Evolutionary conservation across 2,329 filamentous ascomycete genomes (phyloP), one percentile per base, ranked within the genome.

Genomic region (Elsinoe fawcettii): DNA sequence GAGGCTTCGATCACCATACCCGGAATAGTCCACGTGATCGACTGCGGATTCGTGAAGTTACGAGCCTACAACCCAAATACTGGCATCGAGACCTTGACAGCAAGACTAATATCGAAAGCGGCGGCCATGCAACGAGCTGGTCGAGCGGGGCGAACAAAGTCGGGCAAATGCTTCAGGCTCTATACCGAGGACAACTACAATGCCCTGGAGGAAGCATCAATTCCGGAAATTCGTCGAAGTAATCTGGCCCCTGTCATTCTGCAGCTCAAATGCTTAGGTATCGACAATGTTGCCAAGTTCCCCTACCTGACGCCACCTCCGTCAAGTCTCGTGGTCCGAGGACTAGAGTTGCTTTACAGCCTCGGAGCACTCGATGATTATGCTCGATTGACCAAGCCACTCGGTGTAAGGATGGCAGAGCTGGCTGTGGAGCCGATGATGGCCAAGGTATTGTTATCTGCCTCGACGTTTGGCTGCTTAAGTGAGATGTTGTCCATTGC

Each of bases 1-100:
- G 93, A 99, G 75, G 92, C 93, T 3, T 96, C 90, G 1, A 87
- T 99, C 43, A 97, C 93, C 14, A 95, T 97, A 57, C 86, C 93
- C 55, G 90, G 90, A 2, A 91, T 97, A 60, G 85, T 90, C 56
- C 95, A 89, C 66, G 92, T 99, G 5, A 76, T 97, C 51, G 93
- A 99, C 70, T 85, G 83, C 55, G 93, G 93, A 1, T 96, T 89
- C 67, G 90, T 95, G 63, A 97, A 97, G 70, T 76, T 96, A 18
- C 83, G 90, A 37, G 86, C 88, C 5, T 97, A 90, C 72, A 87
- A 95, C 63, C 89, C 92, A 0, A 78, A 70, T 14, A 92, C 88
- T 0, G 88, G 90, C 11, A 95, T 97, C 63, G 92, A 97, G 64
- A 87, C 88, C 0, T 76, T 99, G 51, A 92, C 88, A 1, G 83